phyloP scores from a whole-genome alignment of 2,329 filamentous ascomycete genomes.

The Zalaria obscura region DNA sequence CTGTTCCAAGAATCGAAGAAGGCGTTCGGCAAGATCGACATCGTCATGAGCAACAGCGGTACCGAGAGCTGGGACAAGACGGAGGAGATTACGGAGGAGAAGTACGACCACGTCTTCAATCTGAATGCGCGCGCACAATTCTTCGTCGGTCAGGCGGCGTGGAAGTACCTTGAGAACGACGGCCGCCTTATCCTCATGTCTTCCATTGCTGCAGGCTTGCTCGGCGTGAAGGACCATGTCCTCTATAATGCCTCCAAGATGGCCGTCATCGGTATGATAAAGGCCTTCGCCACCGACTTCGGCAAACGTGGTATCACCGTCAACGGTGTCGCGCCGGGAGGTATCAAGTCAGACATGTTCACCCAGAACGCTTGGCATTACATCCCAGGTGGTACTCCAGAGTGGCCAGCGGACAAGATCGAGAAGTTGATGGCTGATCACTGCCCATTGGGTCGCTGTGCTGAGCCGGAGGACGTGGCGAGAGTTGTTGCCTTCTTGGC shows the following conservation, averaged over 20 bases:
- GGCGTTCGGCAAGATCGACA: slow-evolving; percentile 28
- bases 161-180: slow-evolving; percentile 54
- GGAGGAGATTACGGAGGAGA: slow-evolving; percentile 54
- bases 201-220: slow-evolving; percentile 52
- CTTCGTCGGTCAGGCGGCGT: slow-evolving; percentile 63
- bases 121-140: slow-evolving; percentile 59
- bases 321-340: slow-evolving; percentile 59
- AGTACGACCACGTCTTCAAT: slow-evolving; percentile 57
- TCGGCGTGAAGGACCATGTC: slow-evolving; percentile 56
- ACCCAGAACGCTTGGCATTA: slow-evolving; percentile 31
- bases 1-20: slow-evolving; percentile 33
- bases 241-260: slow-evolving; percentile 61
- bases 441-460: slow-evolving; percentile 35
- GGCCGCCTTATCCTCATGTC: slow-evolving; percentile 64
- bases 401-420: slow-evolving; percentile 35
- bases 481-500: slow-evolving; percentile 24
- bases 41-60: slow-evolving; percentile 41
- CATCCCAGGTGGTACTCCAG: slow-evolving; percentile 34
- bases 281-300: slow-evolving; percentile 58
- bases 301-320: slow-evolving; percentile 54
- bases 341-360: slow-evolving; percentile 68
- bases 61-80: slow-evolving; percentile 55
- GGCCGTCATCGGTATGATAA: slow-evolving; percentile 58
- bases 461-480: slow-evolving; percentile 29
- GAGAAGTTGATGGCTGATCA: slow-evolving; percentile 35